Evolutionary conservation across 2,329 filamentous ascomycete species (phyloP).

Genomic region (Hyphodiscus sp.): DNA sequence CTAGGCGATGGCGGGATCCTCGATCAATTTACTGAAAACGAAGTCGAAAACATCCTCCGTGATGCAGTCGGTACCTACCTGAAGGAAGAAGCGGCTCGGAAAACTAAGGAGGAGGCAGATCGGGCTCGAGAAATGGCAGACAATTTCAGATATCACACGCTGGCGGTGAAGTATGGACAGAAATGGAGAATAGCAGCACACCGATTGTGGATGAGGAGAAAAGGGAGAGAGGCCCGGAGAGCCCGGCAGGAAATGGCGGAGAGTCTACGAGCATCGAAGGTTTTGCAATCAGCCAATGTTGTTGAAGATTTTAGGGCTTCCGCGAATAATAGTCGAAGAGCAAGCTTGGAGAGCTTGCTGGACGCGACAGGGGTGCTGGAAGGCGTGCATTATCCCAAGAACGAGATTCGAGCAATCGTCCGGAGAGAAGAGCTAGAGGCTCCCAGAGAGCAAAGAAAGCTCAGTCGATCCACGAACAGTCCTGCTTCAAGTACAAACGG

Average conservation of each 20-base stretch:
- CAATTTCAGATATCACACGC: slow-evolving; percentile 21
- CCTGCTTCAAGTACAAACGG: slow-evolving; percentile 13
- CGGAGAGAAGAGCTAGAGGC: slow-evolving; percentile 3
- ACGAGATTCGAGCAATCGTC: slow-evolving; percentile 17
- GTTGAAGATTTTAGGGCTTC: slow-evolving; percentile 29
- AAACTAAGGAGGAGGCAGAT: slow-evolving; percentile 17
- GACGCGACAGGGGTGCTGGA: slow-evolving; percentile 20
- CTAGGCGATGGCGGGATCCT: slow-evolving; percentile 28
- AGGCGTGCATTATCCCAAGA: slow-evolving; percentile 20
- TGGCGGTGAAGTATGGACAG: slow-evolving; percentile 27
- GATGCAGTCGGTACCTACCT: slow-evolving; percentile 13
- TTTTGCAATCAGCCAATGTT: slow-evolving; percentile 21
- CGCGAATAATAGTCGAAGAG: slow-evolving; percentile 11
- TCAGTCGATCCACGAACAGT: slow-evolving; percentile 11
- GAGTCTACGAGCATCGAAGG: slow-evolving; percentile 20
- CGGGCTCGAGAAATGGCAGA: slow-evolving; percentile 19
- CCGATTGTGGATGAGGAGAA: slow-evolving; percentile 20
- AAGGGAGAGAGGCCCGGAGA: slow-evolving; percentile 26
- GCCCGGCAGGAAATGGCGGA: slow-evolving; percentile 25
- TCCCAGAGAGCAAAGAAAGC: slow-evolving; percentile 17
- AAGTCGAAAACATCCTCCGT: slow-evolving; percentile 19
- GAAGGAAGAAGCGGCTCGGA: slow-evolving; percentile 16
- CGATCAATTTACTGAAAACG: slow-evolving; percentile 26
- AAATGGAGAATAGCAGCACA: slow-evolving; percentile 25
- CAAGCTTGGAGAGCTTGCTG: slow-evolving; percentile 25